phyloP scores from a whole-genome alignment of 441 rosid species.

The Jatropha podagrica region DNA sequence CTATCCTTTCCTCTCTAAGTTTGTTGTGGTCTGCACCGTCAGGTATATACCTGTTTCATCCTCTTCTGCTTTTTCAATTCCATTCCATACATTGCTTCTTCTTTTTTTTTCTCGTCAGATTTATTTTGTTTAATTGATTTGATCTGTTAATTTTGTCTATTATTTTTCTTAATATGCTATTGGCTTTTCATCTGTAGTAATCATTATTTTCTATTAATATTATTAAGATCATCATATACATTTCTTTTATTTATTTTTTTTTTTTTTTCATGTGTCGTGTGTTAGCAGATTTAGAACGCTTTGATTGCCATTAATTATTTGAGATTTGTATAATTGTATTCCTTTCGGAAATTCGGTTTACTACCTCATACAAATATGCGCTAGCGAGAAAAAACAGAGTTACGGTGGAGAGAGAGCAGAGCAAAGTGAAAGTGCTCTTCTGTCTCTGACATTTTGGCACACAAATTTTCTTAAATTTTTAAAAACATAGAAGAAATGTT shows the following conservation, averaged over 20 bases:
- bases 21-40: constrained; percentile 72
- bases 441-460: not conserved
- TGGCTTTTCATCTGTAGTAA: not conserved
- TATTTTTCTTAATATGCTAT: not conserved
- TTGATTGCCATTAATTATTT: not conserved
- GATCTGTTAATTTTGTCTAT: not conserved
- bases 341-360: too few relatives aligned
- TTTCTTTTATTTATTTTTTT: not conserved
- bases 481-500: not conserved
- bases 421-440: not conserved
- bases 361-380: too few relatives aligned
- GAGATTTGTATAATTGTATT: too few relatives aligned
- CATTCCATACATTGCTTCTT: too few relatives aligned
- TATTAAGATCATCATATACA: not conserved
- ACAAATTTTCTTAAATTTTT: not conserved
- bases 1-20: constrained; percentile 60
- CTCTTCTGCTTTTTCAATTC: not conserved
- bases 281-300: not conserved
- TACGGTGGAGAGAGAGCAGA: not conserved
- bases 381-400: not conserved
- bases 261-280: not conserved
- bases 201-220: not conserved
- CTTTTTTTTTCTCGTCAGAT: not conserved
- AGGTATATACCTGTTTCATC: constrained; percentile 40
- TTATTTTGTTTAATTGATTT: not conserved